Conservation (phyloP, 306 rosid species). For the Alnus rubra region DNA sequence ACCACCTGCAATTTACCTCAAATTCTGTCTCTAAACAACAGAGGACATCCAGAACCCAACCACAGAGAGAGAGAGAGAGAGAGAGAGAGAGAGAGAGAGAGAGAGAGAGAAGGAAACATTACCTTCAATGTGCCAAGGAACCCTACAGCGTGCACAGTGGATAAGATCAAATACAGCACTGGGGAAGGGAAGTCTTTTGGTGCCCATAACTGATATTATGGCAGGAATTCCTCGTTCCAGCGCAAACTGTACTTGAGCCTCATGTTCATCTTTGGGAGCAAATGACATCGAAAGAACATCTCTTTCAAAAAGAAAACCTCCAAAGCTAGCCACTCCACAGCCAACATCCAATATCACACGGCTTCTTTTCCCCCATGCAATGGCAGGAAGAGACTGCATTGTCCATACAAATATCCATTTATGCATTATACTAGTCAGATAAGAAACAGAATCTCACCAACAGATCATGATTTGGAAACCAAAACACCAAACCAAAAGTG, state of each 20-base stretch:
- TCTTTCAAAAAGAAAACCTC: conserved; percentile 79
- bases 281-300: conserved; percentile 81
- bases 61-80: too few species aligned
- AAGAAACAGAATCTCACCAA: not conserved
- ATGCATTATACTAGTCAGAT: conserved; percentile 11
- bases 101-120: not conserved
- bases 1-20: conserved; percentile 58
- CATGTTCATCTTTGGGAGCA: conserved; percentile 92
- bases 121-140: conserved; percentile 97
- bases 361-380: conserved; percentile 87
- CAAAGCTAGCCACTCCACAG: conserved; percentile 94
- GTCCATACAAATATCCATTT: conserved; percentile 14
- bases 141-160: conserved; percentile 96
- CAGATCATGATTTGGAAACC: not conserved
- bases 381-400: conserved; percentile 63
- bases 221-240: conserved; percentile 93
- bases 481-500: not conserved
- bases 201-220: conserved; percentile 77
- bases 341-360: conserved; percentile 86
- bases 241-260: conserved; percentile 92
- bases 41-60: not conserved
- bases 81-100: too few species aligned
- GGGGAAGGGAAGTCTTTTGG: conserved; percentile 73
- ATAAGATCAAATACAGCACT: conserved; percentile 75
- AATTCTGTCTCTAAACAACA: conserved; percentile 17